Base-by-base conservation (phyloP, 192 early-diverging fungal species). In the Phlyctochytrium bullatum region DNA sequence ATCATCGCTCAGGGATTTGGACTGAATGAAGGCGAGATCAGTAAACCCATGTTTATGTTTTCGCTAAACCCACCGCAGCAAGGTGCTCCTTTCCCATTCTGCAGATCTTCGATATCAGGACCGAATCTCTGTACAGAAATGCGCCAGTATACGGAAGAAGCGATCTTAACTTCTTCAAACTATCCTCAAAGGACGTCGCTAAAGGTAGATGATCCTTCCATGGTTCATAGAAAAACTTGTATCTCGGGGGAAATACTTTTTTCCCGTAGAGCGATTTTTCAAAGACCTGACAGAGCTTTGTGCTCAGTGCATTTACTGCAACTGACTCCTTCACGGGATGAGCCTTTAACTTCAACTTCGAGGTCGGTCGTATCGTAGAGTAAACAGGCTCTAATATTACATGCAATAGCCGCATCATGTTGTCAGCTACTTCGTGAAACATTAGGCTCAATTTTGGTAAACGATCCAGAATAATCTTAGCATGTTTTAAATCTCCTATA, bases 371-470 rank as follows among this genome's bases (percentile, higher is more conserved):
- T 6, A 72, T 4, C 3, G 34, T 64, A 14, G 62, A 61, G 69
- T 92, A 87, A 3, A 81, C 68, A 47, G 81, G 81, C 17, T 87
- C 76, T 36, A 93, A 60, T 29, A 88, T 78, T 14, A 78, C 75
- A 58, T 81, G 78, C 34, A 89, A 62, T 1, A 86, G 52, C 16
- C 90, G 85, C 52, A 76, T 88, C 20, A 93, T 73, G 56, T 83
- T 65, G 24, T 86, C 77, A 1, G 78, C 82, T 23, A 91, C 75
- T 4, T 86, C 86, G 0, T 88, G 85, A 23, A 90, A 72, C 27
- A 84, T 71, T 12, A 78, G 70, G 25, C 74, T 64, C 0, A 92
- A 30, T 20, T 78, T 67, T 3, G 86, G 83, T 3, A 80, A 74
- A 20, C 83, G 72, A 2, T 80, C 71, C 1, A 93, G 50, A 4